A percentile compares a stretch with the other conserved stretches of the same genome.
These are phyloP conservation scores for Lactarius akahatsu DNA, from an alignment of 768 basidiomycete genomes.

Conservation along the genomic window DNA sequence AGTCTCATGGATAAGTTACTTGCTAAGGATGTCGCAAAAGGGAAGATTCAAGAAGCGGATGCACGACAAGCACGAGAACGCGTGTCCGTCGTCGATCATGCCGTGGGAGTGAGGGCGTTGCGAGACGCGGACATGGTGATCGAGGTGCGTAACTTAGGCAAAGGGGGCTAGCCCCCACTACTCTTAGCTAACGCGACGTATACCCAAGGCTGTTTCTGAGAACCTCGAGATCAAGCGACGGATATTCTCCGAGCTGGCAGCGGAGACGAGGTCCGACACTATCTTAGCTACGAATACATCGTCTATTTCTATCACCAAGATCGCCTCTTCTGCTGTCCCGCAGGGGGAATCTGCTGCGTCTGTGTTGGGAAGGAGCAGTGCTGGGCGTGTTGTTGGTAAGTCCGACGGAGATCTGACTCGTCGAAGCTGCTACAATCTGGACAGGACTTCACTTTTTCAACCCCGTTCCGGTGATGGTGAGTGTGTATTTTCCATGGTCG, in stretches of 20 bases:
- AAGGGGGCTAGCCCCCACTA: background rate
- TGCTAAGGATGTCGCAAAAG: slow-evolving; percentile 87
- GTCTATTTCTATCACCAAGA: slow-evolving; percentile 92
- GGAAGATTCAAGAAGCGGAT: slow-evolving; percentile 62
- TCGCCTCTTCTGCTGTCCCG: slow-evolving; percentile 76
- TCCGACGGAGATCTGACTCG: slow-evolving; percentile 14
- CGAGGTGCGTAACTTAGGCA: slow-evolving; percentile 62
- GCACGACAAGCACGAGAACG: slow-evolving; percentile 73
- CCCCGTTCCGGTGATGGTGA: slow-evolving; percentile 93
- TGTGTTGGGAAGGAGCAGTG: slow-evolving; percentile 58
- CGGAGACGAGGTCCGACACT: slow-evolving; percentile 63
- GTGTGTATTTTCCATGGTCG: slow-evolving; percentile 26
- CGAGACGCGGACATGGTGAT: slow-evolving; percentile 88
- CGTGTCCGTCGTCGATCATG: slow-evolving; percentile 55
- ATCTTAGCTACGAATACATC: slow-evolving; percentile 94
- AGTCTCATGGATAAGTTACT: slow-evolving; percentile 77
- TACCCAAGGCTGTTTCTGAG: slow-evolving; percentile 79
- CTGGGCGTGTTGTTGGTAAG: slow-evolving; percentile 81
- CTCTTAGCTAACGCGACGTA: background rate
- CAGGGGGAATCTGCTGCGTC: slow-evolving; percentile 56
- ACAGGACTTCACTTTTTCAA: slow-evolving; percentile 93
- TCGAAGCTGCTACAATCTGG: slow-evolving; percentile 6
- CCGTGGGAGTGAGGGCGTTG: slow-evolving; percentile 52
- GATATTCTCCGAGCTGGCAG: slow-evolving; percentile 71
- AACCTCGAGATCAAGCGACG: slow-evolving; percentile 71